Percentiles rank a stretch among this genome's conserved stretches.
Evolutionary conservation across 257 asterid genomes (phyloP).

Genomic region (Solanum bulbocastanum): DNA sequence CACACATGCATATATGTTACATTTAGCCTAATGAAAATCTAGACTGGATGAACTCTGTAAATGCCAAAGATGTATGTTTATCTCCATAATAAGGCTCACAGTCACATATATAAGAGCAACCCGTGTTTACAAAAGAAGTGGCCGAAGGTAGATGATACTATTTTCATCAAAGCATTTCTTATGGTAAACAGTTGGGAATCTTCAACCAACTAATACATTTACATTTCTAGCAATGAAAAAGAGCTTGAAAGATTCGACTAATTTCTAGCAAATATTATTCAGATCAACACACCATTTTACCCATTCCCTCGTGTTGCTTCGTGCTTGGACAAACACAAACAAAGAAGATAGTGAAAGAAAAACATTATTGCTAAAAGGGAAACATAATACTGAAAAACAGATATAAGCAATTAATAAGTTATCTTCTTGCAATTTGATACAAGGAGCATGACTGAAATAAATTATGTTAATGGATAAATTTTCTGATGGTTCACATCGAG

Average conservation of each 20-base stretch:
- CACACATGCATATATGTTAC: not conserved
- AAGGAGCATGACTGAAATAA: not conserved
- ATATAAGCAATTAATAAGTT: not conserved
- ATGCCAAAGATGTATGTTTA: not conserved
- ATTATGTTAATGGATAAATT: not conserved
- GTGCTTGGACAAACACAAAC: not conserved
- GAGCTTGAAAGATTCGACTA: not conserved
- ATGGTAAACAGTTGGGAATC: not conserved
- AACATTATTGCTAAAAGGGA: not conserved
- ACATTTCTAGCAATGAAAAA: too few species aligned
- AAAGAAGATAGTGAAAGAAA: not conserved
- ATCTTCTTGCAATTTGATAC: not conserved
- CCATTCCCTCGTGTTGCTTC: not conserved
- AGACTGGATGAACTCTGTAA: not conserved
- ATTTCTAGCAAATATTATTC: not conserved
- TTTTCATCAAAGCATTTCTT: not conserved
- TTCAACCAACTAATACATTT: not conserved
- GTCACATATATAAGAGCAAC: not conserved
- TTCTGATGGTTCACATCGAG: not conserved
- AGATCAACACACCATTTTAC: not conserved
- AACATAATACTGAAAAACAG: not conserved
- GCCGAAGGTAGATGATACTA: not conserved
- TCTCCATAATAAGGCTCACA: not conserved
- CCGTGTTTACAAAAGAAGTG: not conserved
- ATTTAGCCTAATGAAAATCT: not conserved